These are phyloP conservation scores for Tremella mesenterica DNA, from an alignment of 768 basidiomycete species.

Conservation along the genomic window DNA sequence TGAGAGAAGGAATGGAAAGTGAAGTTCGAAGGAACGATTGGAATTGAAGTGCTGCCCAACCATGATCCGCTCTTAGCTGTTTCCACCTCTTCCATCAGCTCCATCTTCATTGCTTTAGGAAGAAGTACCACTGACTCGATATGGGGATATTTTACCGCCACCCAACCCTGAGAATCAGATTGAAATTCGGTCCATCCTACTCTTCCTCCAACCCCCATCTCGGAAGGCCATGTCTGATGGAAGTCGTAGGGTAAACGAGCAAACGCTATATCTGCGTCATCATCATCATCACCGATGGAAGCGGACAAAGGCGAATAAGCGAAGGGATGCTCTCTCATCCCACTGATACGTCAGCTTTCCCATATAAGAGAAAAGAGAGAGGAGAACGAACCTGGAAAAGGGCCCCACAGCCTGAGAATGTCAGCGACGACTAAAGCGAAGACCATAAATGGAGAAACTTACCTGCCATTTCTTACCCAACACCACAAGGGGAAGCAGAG, in stretches of 20 bases:
- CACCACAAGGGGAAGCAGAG: background rate
- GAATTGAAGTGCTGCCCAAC: conserved; percentile 80
- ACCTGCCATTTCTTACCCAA: conserved; percentile 21
- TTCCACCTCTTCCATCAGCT: conserved; percentile 53
- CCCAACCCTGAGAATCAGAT: conserved; percentile 18
- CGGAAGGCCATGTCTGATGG: conserved; percentile 28
- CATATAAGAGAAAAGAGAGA: background rate
- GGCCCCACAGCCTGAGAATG: conserved; percentile 26
- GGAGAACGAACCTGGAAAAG: conserved; percentile 17
- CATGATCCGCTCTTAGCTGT: conserved; percentile 63
- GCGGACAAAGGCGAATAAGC: conserved; percentile 24
- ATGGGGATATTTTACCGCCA: conserved; percentile 24
- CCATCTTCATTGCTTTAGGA: background rate
- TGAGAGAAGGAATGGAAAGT: conserved; percentile 50
- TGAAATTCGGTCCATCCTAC: conserved; percentile 28
- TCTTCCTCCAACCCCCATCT: conserved; percentile 18
- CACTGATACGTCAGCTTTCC: conserved; percentile 9
- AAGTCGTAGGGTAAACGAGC: conserved; percentile 14
- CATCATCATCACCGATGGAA: conserved; percentile 4
- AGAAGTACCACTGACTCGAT: conserved; percentile 18
- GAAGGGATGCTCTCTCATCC: conserved; percentile 36
- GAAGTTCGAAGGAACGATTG: conserved; percentile 61
- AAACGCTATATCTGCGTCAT: conserved; percentile 25
- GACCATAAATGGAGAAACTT: background rate
- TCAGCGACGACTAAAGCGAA: background rate